phyloP scores from a whole-genome alignment of 2,329 filamentous ascomycete genomes.

The Aspergillus glaucus region DNA sequence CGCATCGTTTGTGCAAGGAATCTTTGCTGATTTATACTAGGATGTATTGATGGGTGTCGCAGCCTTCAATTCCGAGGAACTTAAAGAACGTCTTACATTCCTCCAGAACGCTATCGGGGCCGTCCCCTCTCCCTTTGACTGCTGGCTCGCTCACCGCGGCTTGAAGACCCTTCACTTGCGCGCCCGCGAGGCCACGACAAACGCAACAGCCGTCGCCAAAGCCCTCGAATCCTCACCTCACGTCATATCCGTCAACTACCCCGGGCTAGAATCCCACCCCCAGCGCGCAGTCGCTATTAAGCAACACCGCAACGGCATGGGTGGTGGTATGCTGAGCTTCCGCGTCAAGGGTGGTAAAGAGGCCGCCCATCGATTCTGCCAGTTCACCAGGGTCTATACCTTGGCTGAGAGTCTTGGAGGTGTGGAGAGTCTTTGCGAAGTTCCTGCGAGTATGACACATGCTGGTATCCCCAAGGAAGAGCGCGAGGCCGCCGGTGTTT shows the following conservation, averaged over 20 bases:
- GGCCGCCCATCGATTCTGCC: constrained; percentile 88
- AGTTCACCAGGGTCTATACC: constrained; percentile 81
- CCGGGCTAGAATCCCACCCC: constrained; percentile 78
- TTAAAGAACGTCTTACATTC: constrained; percentile 74
- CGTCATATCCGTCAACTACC: constrained; percentile 91
- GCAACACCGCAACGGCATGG: constrained; percentile 91
- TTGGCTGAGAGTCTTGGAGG: constrained; percentile 89
- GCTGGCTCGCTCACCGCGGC: constrained; percentile 94
- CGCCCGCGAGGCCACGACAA: constrained; percentile 73
- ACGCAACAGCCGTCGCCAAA: constrained; percentile 70
- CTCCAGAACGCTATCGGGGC: constrained; percentile 97
- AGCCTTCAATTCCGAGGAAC: constrained; percentile 80
- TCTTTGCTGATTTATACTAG: constrained; percentile 23
- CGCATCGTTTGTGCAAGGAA: not conserved
- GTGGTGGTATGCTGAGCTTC: constrained; percentile 97
- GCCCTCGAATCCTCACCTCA: constrained; percentile 73
- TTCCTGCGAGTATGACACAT: constrained; percentile 95
- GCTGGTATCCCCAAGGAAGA: constrained; percentile 87
- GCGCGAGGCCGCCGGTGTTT: constrained; percentile 87
- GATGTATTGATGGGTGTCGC: constrained; percentile 98
- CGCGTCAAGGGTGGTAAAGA: constrained; percentile 78
- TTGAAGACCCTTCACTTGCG: constrained; percentile 95
- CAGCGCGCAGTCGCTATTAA: constrained; percentile 77
- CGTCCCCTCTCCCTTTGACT: constrained; percentile 90
- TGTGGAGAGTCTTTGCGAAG: constrained; percentile 84